Evolutionary conservation across 306 rosid species (phyloP), one percentile per base, ranked within the genome.

Genomic region (Sicyos edulis): DNA sequence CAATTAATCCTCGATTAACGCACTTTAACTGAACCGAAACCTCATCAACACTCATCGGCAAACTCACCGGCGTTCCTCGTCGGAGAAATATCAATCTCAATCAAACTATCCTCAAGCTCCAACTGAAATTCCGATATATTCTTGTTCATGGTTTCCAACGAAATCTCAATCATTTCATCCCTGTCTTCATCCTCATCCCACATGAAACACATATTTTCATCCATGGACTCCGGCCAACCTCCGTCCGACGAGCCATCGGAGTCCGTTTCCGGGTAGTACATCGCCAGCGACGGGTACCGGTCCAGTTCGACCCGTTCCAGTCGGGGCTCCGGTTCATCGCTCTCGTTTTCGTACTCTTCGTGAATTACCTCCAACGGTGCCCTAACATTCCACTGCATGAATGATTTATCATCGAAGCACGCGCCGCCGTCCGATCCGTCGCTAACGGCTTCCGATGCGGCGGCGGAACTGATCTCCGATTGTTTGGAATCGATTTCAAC

Each of bases 341-440:
- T 63, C 9, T 54, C 74, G 21, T 54, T 62, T 69, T 75, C 73
- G 17, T 79, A 70, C 15, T 82, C 96, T 78, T 92, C 97, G 70
- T 90, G 83, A 67, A 93, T 93, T n/a, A 90, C 86, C 70, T 93
- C 95, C 78, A 93, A 76, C 19, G 98, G 98, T 6, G 90, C 96
- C 71, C 85, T 87, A 80, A 93, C 82, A 24, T 90, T 79, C 98
- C 98, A 90, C 54, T 85, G 82, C 44, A 85, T 79, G 72, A 90
- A 92, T 24, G 81, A 82, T 17, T 81, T 86, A 37, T 84, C 95
- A 54, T 85, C 92, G 58, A 86, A 85, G 65, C 71, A 61, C 3
- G 82, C 82, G 57, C 73, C 80, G 20, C 72, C 80, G 82, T 81
- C 82, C 51, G 80, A 7, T 56, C 79, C 80, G 4, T 75, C 80